Evolutionary conservation across 1,284 basidiomycete species (phyloP).

Genomic region (Papiliotrema laurentii): DNA sequence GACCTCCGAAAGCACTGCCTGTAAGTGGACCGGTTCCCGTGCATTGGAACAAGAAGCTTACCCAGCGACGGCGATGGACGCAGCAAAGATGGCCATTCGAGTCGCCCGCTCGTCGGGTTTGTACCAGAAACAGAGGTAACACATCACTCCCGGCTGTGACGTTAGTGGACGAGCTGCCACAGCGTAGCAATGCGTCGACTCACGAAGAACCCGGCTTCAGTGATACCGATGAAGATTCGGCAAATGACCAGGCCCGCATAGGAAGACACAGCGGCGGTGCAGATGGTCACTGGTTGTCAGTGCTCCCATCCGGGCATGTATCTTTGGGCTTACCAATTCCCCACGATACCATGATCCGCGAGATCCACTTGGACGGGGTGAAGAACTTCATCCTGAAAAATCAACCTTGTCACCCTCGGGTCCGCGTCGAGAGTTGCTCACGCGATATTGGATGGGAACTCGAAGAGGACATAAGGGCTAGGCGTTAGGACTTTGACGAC

Average conservation of each 20-base stretch:
- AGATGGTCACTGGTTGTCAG: constrained; percentile 48
- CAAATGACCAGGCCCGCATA: constrained; percentile 51
- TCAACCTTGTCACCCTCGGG: neutral
- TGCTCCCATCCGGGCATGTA: too few relatives aligned
- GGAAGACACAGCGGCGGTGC: constrained; percentile 51
- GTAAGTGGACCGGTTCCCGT: neutral
- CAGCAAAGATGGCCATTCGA: constrained; percentile 30
- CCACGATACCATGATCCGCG: constrained; percentile 29
- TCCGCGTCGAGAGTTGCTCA: neutral
- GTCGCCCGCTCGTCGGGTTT: constrained; percentile 21
- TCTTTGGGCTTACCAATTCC: constrained; percentile 15
- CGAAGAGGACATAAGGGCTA: constrained; percentile 29
- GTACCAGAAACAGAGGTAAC: constrained; percentile 30
- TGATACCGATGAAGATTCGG: constrained; percentile 52
- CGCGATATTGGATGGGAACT: constrained; percentile 26
- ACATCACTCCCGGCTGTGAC: constrained; percentile 21
- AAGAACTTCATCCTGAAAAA: constrained; percentile 18
- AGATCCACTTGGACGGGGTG: constrained; percentile 28
- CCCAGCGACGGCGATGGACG: constrained; percentile 25
- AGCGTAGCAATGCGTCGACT: constrained; percentile 5
- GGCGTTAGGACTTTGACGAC: neutral
- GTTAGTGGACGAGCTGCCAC: neutral
- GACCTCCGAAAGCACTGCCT: constrained; percentile 22
- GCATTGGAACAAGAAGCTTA: neutral
- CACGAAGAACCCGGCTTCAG: constrained; percentile 53